Evolutionary conservation across 169 alveolate genomes (phyloP), one percentile per base, ranked within the genome.

Genomic region (Eimeria praecox): DNA sequence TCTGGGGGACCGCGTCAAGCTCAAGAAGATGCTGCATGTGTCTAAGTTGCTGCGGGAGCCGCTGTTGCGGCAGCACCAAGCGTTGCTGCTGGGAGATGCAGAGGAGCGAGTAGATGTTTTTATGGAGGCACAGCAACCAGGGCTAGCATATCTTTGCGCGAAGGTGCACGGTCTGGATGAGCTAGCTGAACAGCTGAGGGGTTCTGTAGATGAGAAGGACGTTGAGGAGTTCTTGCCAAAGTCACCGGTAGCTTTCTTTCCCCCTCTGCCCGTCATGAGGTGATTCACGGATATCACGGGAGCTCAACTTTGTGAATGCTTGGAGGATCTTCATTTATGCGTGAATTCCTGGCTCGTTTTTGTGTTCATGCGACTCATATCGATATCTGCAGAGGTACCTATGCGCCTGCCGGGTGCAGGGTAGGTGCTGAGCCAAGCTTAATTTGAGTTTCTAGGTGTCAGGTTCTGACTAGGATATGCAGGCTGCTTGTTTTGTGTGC

Each of bases 81-180:
- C 96, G n/a, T 92, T 99, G 49, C 96, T 96, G 95, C 96, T 98
- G 62, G 99, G 99, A 20, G 98, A 98, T 78, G 97, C 98, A 62
- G 98, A 97, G 52, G 99, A 98, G 96, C 97, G 99, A 96, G 98
- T 98, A 33, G 97, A 98, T 94, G 97, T 98, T 49, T 95, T 99
- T 88, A 98, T 98, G 42, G 99, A 98, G 93, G 97, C 98, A 30
- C 99, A 99, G 14, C 99, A 98, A 97, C 97, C 96, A 49, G 97
- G 98, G 1, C 96, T 97, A 54, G 99, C 99, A 27, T 97, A 96
- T 62, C 93, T 97, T 52, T 97, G 97, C 16, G 98, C 98, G n/a
- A 92, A 96, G 40, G 94, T 96, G 42, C 97, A 97, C 73, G 96
- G 96, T n/a, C 69, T 97, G 62, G 52, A 88, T 52, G 97, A 97